Evolutionary conservation across 352 stramenopile genomes (phyloP).

Genomic region (Phytophthora sp.): DNA sequence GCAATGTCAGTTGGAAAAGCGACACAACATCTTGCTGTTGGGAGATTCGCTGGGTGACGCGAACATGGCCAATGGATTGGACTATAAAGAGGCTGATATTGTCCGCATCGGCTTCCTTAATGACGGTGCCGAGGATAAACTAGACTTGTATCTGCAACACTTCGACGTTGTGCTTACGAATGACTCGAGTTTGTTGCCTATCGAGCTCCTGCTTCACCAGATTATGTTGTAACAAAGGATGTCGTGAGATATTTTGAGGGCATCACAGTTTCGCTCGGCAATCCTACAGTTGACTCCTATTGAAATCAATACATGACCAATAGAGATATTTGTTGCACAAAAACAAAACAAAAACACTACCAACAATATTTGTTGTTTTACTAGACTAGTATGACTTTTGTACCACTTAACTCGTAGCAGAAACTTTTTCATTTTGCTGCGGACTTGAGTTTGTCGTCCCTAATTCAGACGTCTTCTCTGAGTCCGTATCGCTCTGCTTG

Average conservation of each 20-base stretch:
- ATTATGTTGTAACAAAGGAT: too few species aligned
- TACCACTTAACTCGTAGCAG: slow-evolving; percentile 5
- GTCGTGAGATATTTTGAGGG: too few species aligned
- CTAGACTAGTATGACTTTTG: too few species aligned
- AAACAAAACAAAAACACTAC: too few species aligned
- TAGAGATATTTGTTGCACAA: too few species aligned
- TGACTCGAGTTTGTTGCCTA: slow-evolving; percentile 64
- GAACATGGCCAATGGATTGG: slow-evolving; percentile 71
- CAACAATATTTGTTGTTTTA: too few species aligned
- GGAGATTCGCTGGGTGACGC: slow-evolving; percentile 75
- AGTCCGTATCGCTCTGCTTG: slow-evolving; percentile 19
- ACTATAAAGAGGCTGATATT: slow-evolving; percentile 67
- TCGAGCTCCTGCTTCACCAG: slow-evolving; percentile 69
- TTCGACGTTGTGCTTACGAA: slow-evolving; percentile 85
- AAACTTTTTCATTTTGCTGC: neutral
- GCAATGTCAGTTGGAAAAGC: slow-evolving; percentile 72
- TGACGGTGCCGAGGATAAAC: slow-evolving; percentile 53
- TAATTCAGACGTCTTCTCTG: slow-evolving; percentile 1
- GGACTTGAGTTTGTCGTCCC: neutral
- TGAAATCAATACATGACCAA: too few species aligned
- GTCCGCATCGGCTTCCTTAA: slow-evolving; percentile 79
- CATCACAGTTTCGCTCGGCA: too few species aligned
- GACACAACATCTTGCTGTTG: slow-evolving; percentile 76
- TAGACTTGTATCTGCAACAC: slow-evolving; percentile 63
- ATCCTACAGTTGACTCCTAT: too few species aligned